Conservation (phyloP, 2,329 filamentous ascomycete genomes). For the Paracoccidioides brasiliensis region DNA sequence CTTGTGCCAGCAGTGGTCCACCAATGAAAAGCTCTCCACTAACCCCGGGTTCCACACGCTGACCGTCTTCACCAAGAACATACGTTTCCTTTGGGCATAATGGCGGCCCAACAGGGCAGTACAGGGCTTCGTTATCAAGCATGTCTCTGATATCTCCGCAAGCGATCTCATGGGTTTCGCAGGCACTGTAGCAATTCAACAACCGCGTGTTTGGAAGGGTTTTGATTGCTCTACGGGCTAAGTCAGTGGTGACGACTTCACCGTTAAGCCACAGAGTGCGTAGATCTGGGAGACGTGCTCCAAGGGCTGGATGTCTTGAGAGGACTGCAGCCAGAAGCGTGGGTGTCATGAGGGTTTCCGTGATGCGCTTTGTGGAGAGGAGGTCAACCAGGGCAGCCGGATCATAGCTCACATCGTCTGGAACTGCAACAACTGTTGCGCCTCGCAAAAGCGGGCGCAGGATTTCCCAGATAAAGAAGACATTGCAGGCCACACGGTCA, state of each 20-base stretch:
- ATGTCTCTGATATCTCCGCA: slow-evolving; percentile 62
- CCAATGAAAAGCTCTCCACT: slow-evolving; percentile 65
- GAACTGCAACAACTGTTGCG: slow-evolving; percentile 61
- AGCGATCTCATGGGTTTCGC: slow-evolving; percentile 69
- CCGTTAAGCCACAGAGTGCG: slow-evolving; percentile 68
- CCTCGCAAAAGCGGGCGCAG: slow-evolving; percentile 62
- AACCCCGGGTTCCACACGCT: slow-evolving; percentile 48
- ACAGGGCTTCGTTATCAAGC: slow-evolving; percentile 42
- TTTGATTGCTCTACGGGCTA: slow-evolving; percentile 54
- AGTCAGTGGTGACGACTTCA: slow-evolving; percentile 67
- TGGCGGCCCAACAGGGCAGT: slow-evolving; percentile 62
- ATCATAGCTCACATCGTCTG: slow-evolving; percentile 66
- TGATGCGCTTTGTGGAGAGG: slow-evolving; percentile 52
- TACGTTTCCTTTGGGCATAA: slow-evolving; percentile 57
- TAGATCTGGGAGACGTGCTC: slow-evolving; percentile 49
- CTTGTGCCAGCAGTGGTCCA: slow-evolving; percentile 58
- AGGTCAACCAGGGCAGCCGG: slow-evolving; percentile 60
- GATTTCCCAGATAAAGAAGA: slow-evolving; percentile 81
- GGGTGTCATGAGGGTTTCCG: slow-evolving; percentile 73
- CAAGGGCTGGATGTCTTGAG: slow-evolving; percentile 53
- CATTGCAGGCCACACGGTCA: slow-evolving; percentile 74
- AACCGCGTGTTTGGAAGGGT: slow-evolving; percentile 56
- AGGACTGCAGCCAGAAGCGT: slow-evolving; percentile 64
- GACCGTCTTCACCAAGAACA: slow-evolving; percentile 56
- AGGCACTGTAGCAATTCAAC: slow-evolving; percentile 70